Evolutionary conservation across 2,329 filamentous ascomycete genomes (phyloP).

Genomic region (Monosporascus sp.): DNA sequence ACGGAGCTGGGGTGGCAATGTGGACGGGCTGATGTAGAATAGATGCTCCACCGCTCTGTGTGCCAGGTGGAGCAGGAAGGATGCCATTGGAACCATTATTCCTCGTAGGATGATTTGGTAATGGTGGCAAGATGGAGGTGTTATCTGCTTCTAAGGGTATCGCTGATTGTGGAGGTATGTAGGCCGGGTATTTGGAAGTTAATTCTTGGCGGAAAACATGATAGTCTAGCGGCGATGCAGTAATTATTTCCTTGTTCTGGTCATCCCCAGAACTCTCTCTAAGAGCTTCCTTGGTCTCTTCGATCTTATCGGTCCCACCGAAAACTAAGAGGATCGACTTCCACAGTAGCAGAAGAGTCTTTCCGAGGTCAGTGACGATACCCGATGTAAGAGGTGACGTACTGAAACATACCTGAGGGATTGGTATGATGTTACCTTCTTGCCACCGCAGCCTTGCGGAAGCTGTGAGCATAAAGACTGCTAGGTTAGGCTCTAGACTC

Average conservation of each 20-base stretch:
- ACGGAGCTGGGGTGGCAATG: conserved; percentile 96
- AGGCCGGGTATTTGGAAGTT: conserved; percentile 94
- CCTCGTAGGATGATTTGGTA: conserved; percentile 68
- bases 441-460: conserved; percentile 69
- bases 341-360: conserved; percentile 82
- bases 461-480: conserved; percentile 66
- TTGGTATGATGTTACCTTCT: conserved; percentile 54
- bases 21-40: conserved; percentile 96
- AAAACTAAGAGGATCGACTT: conserved; percentile 84
- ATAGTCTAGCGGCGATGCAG: conserved; percentile 91
- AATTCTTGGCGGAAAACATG: conserved; percentile 96
- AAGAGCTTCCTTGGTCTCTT: conserved; percentile 67
- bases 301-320: conserved; percentile 70
- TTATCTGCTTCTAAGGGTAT: conserved; percentile 87
- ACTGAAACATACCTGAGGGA: conserved; percentile 51
- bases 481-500: conserved; percentile 59
- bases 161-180: conserved; percentile 78
- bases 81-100: conserved; percentile 57
- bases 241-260: conserved; percentile 73
- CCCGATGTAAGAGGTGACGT: not conserved
- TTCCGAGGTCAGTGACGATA: conserved; percentile 4
- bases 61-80: conserved; percentile 49
- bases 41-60: conserved; percentile 59
- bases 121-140: conserved; percentile 80
- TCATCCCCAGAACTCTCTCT: conserved; percentile 53